Conservation (phyloP, 768 basidiomycete species). For the Pulveroboletus sp. region DNA sequence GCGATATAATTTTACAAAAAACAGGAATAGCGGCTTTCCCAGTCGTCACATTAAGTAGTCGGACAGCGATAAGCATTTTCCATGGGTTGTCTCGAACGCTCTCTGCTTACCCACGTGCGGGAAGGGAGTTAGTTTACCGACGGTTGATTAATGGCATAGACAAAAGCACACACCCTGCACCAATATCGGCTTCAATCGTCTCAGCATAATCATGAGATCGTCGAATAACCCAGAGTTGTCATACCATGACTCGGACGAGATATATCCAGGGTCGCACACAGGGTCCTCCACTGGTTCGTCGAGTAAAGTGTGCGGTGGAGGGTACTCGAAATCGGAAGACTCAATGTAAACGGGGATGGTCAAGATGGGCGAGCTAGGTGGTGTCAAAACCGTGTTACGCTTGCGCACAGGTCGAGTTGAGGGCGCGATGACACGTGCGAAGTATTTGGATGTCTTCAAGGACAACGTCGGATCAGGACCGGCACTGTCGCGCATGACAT, state of each 20-base stretch:
- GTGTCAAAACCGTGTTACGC: not conserved
- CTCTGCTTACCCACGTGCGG: slow-evolving; percentile 35
- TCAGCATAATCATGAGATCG: slow-evolving; percentile 27
- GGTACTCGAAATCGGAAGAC: slow-evolving; percentile 6
- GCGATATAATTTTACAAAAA: slow-evolving; percentile 53
- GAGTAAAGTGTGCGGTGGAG: not conserved
- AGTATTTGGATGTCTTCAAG: slow-evolving; percentile 22
- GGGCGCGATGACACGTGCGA: not conserved
- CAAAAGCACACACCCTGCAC: slow-evolving; percentile 24
- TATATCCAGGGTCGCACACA: not conserved
- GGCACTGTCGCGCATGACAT: not conserved
- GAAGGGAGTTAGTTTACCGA: not conserved
- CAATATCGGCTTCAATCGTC: slow-evolving; percentile 30
- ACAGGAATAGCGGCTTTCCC: slow-evolving; percentile 64
- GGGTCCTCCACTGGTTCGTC: not conserved
- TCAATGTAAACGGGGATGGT: slow-evolving; percentile 5
- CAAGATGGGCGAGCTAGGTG: slow-evolving; percentile 3
- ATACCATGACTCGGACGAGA: not conserved
- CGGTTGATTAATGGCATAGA: not conserved
- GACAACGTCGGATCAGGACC: not conserved
- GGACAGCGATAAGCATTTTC: slow-evolving; percentile 67
- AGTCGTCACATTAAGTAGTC: slow-evolving; percentile 67
- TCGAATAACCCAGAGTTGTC: slow-evolving; percentile 6
- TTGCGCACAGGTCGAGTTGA: not conserved
- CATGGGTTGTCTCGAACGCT: slow-evolving; percentile 56